Evolutionary conservation across 1,284 basidiomycete species (phyloP).

Genomic region (Erythrobasidium hasegawianum): DNA sequence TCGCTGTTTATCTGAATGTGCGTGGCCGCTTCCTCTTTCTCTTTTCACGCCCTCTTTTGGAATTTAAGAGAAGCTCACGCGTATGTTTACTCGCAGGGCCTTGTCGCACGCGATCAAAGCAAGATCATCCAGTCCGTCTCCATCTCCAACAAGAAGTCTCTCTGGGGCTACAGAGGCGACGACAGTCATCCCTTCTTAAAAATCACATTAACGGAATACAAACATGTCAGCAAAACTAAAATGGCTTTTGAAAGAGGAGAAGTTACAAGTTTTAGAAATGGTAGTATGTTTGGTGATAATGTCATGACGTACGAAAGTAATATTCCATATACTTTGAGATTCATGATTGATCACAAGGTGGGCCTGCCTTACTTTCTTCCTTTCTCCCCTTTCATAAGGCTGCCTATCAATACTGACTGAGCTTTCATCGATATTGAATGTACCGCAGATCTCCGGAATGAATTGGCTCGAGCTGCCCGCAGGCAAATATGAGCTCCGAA

Average conservation of each 20-base stretch:
- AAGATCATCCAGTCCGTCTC: slow-evolving; percentile 45
- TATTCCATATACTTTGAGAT: slow-evolving; percentile 77
- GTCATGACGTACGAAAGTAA: slow-evolving; percentile 85
- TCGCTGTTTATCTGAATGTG: slow-evolving; percentile 73
- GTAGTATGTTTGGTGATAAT: slow-evolving; percentile 60
- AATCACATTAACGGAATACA: slow-evolving; percentile 68
- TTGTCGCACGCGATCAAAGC: slow-evolving; percentile 17
- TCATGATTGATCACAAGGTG: slow-evolving; percentile 94
- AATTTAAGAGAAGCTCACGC: slow-evolving; percentile 4
- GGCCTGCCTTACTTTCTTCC: background rate
- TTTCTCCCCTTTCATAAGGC: slow-evolving; percentile 1
- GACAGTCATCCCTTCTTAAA: slow-evolving; percentile 75
- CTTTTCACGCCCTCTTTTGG: background rate
- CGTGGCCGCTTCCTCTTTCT: slow-evolving; percentile 46
- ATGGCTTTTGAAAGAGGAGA: slow-evolving; percentile 75
- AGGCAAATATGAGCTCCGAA: slow-evolving; percentile 66
- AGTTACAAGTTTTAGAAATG: slow-evolving; percentile 56
- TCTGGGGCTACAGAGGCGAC: slow-evolving; percentile 85
- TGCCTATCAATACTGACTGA: too few species aligned
- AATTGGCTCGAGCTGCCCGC: slow-evolving; percentile 91
- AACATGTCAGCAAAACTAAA: slow-evolving; percentile 75
- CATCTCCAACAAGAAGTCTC: slow-evolving; percentile 63
- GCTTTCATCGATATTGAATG: too few species aligned
- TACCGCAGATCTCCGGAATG: slow-evolving; percentile 79
- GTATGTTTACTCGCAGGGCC: slow-evolving; percentile 8